A percentile compares a stretch with the other conserved stretches of the same genome.
phyloP scores from a whole-genome alignment of 129 eudicot genomes.

The Flaveria linearis region DNA sequence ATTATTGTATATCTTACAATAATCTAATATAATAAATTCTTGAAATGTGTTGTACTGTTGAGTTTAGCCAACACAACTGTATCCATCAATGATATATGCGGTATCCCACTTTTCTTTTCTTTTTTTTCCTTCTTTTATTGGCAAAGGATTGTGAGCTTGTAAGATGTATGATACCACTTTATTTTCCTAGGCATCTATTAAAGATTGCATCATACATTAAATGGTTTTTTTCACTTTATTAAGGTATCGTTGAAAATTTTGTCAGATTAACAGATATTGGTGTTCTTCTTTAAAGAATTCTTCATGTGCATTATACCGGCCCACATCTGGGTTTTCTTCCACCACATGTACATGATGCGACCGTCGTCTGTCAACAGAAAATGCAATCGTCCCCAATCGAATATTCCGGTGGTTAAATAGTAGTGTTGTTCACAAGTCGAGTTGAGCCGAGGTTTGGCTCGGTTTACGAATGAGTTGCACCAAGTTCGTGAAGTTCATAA shows the following conservation, averaged over 20 bases:
- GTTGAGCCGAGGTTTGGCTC: no score
- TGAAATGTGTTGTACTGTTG: conserved; percentile 17
- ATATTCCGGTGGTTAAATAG: no score
- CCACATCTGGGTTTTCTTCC: not conserved
- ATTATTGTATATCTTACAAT: not conserved
- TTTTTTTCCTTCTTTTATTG: not conserved
- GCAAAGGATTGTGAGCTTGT: conserved; percentile 15
- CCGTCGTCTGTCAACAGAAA: no score
- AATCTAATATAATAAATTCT: not conserved
- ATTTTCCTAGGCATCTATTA: not conserved
- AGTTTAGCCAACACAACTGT: conserved; percentile 20
- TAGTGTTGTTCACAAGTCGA: no score
- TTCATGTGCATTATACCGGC: not conserved
- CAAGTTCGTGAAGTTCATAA: no score
- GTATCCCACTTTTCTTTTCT: not conserved
- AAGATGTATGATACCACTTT: not conserved
- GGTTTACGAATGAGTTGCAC: no score
- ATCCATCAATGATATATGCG: conserved; percentile 2
- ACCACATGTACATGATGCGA: no score
- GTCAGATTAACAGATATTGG: not conserved
- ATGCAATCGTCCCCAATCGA: no score
- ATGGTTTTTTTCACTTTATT: conserved; percentile 16
- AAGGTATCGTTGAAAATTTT: conserved; percentile 17
- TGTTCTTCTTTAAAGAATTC: conserved; percentile 8
- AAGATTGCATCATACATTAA: conserved; percentile 6